phyloP scores from a whole-genome alignment of 768 basidiomycete genomes.

The Panus rudis region DNA sequence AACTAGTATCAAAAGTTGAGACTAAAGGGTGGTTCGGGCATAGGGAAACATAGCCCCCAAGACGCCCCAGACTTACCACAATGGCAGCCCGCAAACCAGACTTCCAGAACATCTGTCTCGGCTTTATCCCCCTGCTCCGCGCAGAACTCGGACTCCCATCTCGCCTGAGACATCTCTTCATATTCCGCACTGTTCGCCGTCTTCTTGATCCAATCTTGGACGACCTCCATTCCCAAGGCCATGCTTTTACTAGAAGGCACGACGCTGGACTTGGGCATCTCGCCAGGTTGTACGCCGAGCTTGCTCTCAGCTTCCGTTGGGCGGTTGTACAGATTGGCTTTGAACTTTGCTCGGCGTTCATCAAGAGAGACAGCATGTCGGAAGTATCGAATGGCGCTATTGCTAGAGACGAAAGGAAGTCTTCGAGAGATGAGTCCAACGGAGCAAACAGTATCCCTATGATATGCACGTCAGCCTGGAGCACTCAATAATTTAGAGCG shows the following conservation, averaged over 20 bases:
- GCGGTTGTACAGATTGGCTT: slow-evolving; percentile 20
- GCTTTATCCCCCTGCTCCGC: slow-evolving; percentile 19
- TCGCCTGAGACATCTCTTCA: background rate
- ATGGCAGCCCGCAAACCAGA: slow-evolving; percentile 77
- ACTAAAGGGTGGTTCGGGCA: background rate
- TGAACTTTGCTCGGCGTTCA: slow-evolving; percentile 58
- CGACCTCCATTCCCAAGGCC: slow-evolving; percentile 2
- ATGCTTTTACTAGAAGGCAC: background rate
- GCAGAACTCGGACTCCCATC: slow-evolving; percentile 35
- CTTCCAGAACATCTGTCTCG: slow-evolving; percentile 61
- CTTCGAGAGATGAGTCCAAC: slow-evolving; percentile 60
- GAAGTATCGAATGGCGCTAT: slow-evolving; percentile 55
- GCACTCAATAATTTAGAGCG: background rate
- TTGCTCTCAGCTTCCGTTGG: slow-evolving; percentile 29
- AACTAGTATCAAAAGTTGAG: background rate
- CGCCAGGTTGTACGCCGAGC: slow-evolving; percentile 42
- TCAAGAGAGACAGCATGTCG: slow-evolving; percentile 68
- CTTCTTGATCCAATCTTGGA: background rate
- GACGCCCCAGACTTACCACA: slow-evolving; percentile 56
- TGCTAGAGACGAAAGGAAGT: slow-evolving; percentile 61
- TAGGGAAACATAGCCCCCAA: background rate
- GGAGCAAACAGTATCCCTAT: slow-evolving; percentile 65
- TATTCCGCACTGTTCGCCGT: background rate
- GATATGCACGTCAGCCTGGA: slow-evolving; percentile 5
- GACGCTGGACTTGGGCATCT: slow-evolving; percentile 33